Base-by-base conservation (phyloP, 139 green algal genomes). In the Edaphochlamys debaryana region DNA sequence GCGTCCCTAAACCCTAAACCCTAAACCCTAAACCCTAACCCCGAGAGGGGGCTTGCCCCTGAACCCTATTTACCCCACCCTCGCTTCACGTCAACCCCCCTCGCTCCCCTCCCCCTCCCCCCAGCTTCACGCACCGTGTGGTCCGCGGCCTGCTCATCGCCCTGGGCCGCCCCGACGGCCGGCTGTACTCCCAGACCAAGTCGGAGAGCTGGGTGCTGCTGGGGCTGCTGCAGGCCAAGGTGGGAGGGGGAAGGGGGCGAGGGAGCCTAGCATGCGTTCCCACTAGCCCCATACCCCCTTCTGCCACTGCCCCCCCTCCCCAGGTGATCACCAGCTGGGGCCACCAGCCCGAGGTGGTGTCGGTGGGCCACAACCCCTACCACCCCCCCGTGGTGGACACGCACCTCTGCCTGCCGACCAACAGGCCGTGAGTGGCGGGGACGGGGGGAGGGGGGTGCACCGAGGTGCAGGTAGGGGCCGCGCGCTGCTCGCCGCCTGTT, bases 301-400 rank as follows among this genome's bases (percentile, higher is more conserved):
- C 63, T 42, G 7, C 66, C 7, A 25, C 32, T 37, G 1, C 15
- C 34, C 32, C 22, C 32, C 38, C 66, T 34, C 32, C 64, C 6
- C 11, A 79, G 71, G 71, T 79, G 71, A 79, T 79, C 72, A 79
- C 72, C 54, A 79, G 37, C 36, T 79, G 56, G 54, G 72, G 72
- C 72, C 54, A 68, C 56, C 72, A 79, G 72, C 72, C 72, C 72
- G 72, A 79, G 54, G 72, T 79, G 72, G 72, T 79, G 54, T 69
- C 72, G n/a, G 32, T 79, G 19, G 72, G 72, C 54, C 72, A 79
- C 72, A 79, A 79, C 72, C 72, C 72, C 34, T 79, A 79, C 50
- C 72, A 79, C 50, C 72, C 72, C 29, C 22, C 54, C 6, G 72
- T 79, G 11, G 72, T 79, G 72, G 72, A 79, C 50, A 36, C 29